Base-by-base conservation (phyloP, 1,284 basidiomycete species). In the Calocybe gambosa region DNA sequence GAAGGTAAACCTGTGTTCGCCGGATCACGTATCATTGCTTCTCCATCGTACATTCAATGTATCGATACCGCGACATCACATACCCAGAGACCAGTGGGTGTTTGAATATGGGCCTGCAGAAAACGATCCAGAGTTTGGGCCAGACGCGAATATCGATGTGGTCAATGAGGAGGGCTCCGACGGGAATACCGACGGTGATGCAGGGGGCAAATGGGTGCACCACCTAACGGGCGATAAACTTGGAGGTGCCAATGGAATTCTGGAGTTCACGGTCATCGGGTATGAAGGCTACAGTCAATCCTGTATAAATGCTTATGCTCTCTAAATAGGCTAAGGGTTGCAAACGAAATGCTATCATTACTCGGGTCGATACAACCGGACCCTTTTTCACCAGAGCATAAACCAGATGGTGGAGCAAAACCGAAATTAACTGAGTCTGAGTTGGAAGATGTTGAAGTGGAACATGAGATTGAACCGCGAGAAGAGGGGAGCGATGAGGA, bases 41-140 rank as follows among this genome's bases (percentile, higher is more conserved):
- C 75, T 97, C 3, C 91, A 96, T 59, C 85, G 86, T 46, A 95
- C 92, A 5, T 99, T 99, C 75, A 99, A 99, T 65, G 91, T 93
- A 12, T 94, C 93, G 6, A 97, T 99, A 63, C 92, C 93, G 0
- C 82, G 90, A 45, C 80, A 90, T 59, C 95, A 99, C 64, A 91
- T 99, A 59, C 90, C 84, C 2, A 72, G 66, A 18, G 83, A 88
- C 39, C 67, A 79, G 43, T 98, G 88, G 82, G 79, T 85, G 52
- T 98, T 95, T 58, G 89, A 96, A 61, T 84, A 93, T 52, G 87
- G 82, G 2, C 73, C 85, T 0, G 78, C 79, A 13, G 84, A 85
- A 58, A 85, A 85, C 54, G 85, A 89, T 51, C 82, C 85, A 3
- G 82, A 86, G 58, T 82, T 76, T 61, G 79, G 75, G 20, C 60